Evolutionary conservation across 805 yeast species (phyloP).

Genomic region (Wickerhamomyces queroliae): DNA sequence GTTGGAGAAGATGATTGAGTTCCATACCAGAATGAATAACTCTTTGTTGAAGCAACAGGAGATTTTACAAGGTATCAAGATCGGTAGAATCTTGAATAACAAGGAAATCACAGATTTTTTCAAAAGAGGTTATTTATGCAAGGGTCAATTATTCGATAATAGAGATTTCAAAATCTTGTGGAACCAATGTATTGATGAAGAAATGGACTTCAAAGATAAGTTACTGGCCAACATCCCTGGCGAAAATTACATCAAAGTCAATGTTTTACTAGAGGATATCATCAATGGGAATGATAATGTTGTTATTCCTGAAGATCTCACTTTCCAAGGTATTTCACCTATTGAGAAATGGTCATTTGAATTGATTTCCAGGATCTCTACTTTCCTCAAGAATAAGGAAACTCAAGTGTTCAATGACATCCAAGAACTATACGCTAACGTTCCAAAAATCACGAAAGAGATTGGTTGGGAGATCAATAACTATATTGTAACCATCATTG

Average conservation of each 20-base stretch:
- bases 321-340: slow-evolving; percentile 6
- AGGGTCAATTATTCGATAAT: slow-evolving; percentile 37
- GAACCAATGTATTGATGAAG: slow-evolving; percentile 39
- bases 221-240: slow-evolving; percentile 10
- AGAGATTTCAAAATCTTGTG: slow-evolving; percentile 53
- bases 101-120: slow-evolving; percentile 20
- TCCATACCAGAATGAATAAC: slow-evolving; percentile 42
- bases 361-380: slow-evolving; percentile 1
- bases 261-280: slow-evolving; percentile 10
- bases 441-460: slow-evolving; percentile 11
- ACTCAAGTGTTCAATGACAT: not conserved
- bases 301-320: slow-evolving; percentile 2
- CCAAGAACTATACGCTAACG: slow-evolving; percentile 1
- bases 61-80: slow-evolving; percentile 21
- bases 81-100: slow-evolving; percentile 22
- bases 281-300: slow-evolving; percentile 6
- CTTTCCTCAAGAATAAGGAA: slow-evolving; percentile 5
- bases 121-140: slow-evolving; percentile 25
- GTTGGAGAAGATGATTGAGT: slow-evolving; percentile 57
- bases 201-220: slow-evolving; percentile 4
- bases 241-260: slow-evolving; percentile 9
- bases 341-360: slow-evolving; percentile 20
- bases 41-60: slow-evolving; percentile 33
- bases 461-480: slow-evolving; percentile 17
- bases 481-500: slow-evolving; percentile 10